phyloP scores from a whole-genome alignment of 2,329 filamentous ascomycete genomes.

The Torrubiellomyces zombiae region DNA sequence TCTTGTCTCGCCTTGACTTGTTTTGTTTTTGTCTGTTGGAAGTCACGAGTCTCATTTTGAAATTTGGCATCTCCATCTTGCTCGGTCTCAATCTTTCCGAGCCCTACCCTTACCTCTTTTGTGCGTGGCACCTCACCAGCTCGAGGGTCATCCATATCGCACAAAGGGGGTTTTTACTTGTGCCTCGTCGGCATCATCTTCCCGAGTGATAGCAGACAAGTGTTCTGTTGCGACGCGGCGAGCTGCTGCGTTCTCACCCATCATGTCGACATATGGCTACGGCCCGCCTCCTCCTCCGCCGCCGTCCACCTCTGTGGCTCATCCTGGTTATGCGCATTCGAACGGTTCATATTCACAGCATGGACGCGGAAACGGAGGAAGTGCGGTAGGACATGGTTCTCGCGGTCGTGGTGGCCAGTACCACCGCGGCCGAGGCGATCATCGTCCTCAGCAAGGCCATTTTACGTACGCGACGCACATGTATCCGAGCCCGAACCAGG shows the following conservation, averaged over 20 bases:
- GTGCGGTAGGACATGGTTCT: conserved; percentile 19
- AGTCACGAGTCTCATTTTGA: too few relatives aligned
- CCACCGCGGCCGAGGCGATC: conserved; percentile 23
- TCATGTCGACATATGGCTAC: conserved; percentile 35
- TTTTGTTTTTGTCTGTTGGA: too few relatives aligned
- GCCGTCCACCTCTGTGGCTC: conserved; percentile 15
- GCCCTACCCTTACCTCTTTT: too few relatives aligned
- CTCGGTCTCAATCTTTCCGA: too few relatives aligned
- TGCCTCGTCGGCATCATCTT: too few relatives aligned
- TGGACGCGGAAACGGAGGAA: conserved; percentile 20
- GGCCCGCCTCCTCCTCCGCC: conserved; percentile 32
- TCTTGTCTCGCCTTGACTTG: too few relatives aligned
- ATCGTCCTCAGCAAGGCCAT: conserved; percentile 17
- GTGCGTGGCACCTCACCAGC: too few relatives aligned
- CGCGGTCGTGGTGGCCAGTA: conserved; percentile 24
- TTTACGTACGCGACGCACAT: conserved; percentile 27
- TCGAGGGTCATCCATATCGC: too few relatives aligned
- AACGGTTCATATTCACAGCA: conserved; percentile 21
- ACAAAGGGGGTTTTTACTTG: too few relatives aligned
- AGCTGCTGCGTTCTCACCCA: conserved; percentile 2
- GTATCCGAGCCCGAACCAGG: conserved; percentile 15
- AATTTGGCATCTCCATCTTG: too few relatives aligned
- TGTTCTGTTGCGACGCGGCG: conserved; percentile 6
- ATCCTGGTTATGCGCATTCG: conserved; percentile 22
- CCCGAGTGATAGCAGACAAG: conserved; percentile 6